A percentile compares a stretch with the other conserved stretches of the same genome.
phyloP scores from a whole-genome alignment of 495 filamentous ascomycete genomes.

The Penicillium longicatenatum region DNA sequence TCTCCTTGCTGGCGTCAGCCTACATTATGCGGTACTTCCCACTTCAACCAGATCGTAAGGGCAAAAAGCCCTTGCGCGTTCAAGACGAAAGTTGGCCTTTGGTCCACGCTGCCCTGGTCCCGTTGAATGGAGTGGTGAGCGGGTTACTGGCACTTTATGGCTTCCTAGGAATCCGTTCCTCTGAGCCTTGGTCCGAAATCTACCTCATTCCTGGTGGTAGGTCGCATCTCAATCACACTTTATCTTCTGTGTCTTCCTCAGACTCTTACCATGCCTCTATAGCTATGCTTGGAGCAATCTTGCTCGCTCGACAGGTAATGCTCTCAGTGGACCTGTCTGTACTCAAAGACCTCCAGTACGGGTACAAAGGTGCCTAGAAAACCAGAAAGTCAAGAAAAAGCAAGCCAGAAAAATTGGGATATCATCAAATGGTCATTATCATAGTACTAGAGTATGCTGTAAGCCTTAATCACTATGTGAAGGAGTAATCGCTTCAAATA shows the following conservation, averaged over 20 bases:
- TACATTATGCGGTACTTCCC: constrained; percentile 47
- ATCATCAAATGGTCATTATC: constrained; percentile 3
- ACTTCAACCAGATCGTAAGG: constrained; percentile 34
- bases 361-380: constrained; percentile 52
- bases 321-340: constrained; percentile 46
- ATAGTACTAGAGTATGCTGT: neutral
- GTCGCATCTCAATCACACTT: constrained; percentile 9
- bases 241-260: neutral
- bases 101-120: constrained; percentile 23
- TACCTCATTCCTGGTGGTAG: constrained; percentile 44
- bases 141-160: constrained; percentile 29
- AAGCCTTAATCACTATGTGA: constrained; percentile 14
- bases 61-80: constrained; percentile 29
- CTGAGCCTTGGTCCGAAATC: constrained; percentile 21
- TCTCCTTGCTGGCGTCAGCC: constrained; percentile 61
- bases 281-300: constrained; percentile 42
- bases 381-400: constrained; percentile 2
- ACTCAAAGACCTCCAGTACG: constrained; percentile 51
- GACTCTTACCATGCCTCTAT: constrained; percentile 7
- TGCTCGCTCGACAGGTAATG: constrained; percentile 43
- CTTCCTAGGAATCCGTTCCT: constrained; percentile 14
- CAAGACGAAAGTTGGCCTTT: constrained; percentile 17
- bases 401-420: neutral
- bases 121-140: constrained; percentile 29
- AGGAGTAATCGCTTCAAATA: neutral